These are phyloP conservation scores for Starmera caribaea DNA, from an alignment of 805 yeast species.

Conservation along the genomic window DNA sequence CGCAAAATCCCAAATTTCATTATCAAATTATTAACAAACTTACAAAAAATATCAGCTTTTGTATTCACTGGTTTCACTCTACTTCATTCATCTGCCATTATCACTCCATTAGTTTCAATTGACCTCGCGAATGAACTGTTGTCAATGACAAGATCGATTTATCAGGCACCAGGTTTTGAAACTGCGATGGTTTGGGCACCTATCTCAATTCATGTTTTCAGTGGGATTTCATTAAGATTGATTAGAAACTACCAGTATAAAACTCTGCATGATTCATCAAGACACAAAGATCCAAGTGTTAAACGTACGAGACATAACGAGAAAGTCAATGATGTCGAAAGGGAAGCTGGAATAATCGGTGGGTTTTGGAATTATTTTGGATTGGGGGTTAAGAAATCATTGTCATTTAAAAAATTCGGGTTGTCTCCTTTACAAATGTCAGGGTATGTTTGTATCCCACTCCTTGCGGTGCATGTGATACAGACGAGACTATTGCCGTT, in stretches of 20 bases:
- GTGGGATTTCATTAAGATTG: constrained; percentile 41
- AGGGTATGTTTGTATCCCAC: constrained; percentile 44
- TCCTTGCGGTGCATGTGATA: constrained; percentile 35
- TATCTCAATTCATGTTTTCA: constrained; percentile 35
- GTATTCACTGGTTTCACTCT: constrained; percentile 46
- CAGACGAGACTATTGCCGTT: constrained; percentile 42
- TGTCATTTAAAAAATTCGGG: constrained; percentile 34
- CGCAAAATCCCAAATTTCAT: not conserved
- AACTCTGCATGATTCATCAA: constrained; percentile 14
- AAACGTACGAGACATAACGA: constrained; percentile 14
- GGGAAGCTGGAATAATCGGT: constrained; percentile 53
- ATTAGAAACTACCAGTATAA: constrained; percentile 23
- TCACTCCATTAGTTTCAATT: constrained; percentile 41
- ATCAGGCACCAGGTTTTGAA: constrained; percentile 47
- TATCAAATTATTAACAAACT: not conserved
- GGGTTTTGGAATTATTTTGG: constrained; percentile 42
- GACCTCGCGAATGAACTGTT: constrained; percentile 42
- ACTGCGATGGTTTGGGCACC: constrained; percentile 36
- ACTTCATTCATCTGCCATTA: constrained; percentile 46
- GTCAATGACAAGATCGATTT: constrained; percentile 50
- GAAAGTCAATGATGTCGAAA: constrained; percentile 26
- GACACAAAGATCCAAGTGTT: constrained; percentile 6
- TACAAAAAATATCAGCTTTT: constrained; percentile 55
- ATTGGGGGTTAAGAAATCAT: constrained; percentile 39
- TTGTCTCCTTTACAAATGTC: constrained; percentile 48